Base-by-base conservation (phyloP, 1,284 basidiomycete species). In the Lignosus rhinocerotis region DNA sequence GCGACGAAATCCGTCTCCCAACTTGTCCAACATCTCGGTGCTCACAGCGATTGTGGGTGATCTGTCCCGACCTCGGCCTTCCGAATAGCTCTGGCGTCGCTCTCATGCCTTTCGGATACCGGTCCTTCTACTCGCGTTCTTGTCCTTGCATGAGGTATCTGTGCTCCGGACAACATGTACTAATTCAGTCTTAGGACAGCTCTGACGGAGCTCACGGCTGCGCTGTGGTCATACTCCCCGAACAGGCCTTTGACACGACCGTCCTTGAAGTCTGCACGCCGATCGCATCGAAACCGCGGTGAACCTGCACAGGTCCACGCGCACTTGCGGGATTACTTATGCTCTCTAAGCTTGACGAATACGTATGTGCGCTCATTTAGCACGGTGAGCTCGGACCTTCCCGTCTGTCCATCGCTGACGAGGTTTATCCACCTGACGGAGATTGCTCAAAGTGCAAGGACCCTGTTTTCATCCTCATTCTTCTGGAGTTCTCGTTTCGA, bases 201-300 rank as follows among this genome's bases (percentile, higher is more conserved):
- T 21, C n/a, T 25, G 19, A 39, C 55, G 59, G 53, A 60, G 34
- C 53, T 49, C 21, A 49, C 9, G 51, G 46, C 62, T 64, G 59
- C 59, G 55, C 49, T 50, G 19, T 43, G 56, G 59, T 59, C 59
- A 61, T 61, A 50, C 52, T 44, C 51, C 50, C 48, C 42, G 30
- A 43, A 46, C 47, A 51, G 31, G 51, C 53, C 36, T 51, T 43
- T 21, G 43, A 30, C 58, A 54, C 51, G 53, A 17, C 34, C 19
- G 54, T 47, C 46, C 42, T n/a, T 21, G 38, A 53, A 39, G 54
- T 47, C 53, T 44, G 49, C 53, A 58, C 55, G 56, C 54, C 57
- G 62, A 59, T 61, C 56, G 41, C 33, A 17, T 44, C 17, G 42
- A 49, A 51, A 56, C 61, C 41, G 49, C 33, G 30, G 48, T 21